Base-by-base conservation (phyloP, 2,329 filamentous ascomycete species). In the Ophiostoma tasmaniense region DNA sequence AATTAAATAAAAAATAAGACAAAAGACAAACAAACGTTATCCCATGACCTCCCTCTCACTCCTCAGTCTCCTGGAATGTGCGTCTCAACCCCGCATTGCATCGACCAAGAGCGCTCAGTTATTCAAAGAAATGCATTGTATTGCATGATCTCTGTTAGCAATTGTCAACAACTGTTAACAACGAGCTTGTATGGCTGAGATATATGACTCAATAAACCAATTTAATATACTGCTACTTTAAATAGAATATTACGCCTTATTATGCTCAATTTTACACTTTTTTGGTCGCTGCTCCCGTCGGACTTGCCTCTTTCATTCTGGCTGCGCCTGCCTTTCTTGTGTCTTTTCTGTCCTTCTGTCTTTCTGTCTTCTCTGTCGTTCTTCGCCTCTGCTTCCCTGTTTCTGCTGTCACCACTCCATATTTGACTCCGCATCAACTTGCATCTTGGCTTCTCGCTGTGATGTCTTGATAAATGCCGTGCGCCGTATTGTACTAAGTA, bases 81-180 rank as follows among this genome's bases (percentile, higher is more conserved):
- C 55, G 13, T 61, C 55, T 61, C 55, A 61, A 30, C 55, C 55
- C 55, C 55, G 55, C 55, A 61, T 13, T 61, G 55, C 25, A 61
- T 14, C 55, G 14, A 30, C 1, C 50, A 10, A n/a, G n/a, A 22
- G 25, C 55, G 55, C 11, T 7, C 25, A 61, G 25, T 39, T 39
- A 39, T 39, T 39, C 37, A 39, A 10, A 39, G 10, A 13, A 39
- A 20, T n/a, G 8, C 42, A n/a, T 5, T 7, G 42, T 45, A 33
- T 33, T 33, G 3, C 5, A 33, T 33, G 33, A 33, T 33, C n/a
- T n/a, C n/a, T n/a, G n/a, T 42, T 42, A 20, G 14, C 39, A 14
- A 42, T 42, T 42, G 13, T 13, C 17, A 1, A 42, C 5, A 45
- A 7, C 42, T 45, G 42, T 45, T 17, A 45, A 45, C 42, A n/a